Percentiles rank a stretch among this genome's conserved stretches.
Conservation (phyloP, 805 yeast genomes). For the Kodamaea sagamina region DNA sequence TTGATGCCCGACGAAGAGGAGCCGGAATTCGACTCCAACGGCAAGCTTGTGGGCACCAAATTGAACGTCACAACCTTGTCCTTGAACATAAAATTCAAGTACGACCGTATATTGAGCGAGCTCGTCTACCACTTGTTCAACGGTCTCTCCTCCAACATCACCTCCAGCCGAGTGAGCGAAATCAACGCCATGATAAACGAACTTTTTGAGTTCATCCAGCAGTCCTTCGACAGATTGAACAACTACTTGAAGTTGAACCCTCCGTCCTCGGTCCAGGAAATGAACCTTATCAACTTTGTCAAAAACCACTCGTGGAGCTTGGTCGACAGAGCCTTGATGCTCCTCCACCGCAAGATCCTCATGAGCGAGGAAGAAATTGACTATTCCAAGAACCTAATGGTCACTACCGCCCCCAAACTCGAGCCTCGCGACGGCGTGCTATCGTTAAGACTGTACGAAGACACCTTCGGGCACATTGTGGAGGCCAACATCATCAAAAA, state of each 20-base stretch:
- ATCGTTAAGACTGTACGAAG: slow-evolving; percentile 39
- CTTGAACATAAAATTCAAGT: slow-evolving; percentile 55
- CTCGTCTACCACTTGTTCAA: slow-evolving; percentile 54
- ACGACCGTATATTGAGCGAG: slow-evolving; percentile 53
- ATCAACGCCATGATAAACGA: slow-evolving; percentile 52
- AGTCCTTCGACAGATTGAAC: slow-evolving; percentile 45
- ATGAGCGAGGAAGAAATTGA: slow-evolving; percentile 26
- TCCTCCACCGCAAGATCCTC: slow-evolving; percentile 44
- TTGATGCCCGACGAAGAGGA: slow-evolving; percentile 53
- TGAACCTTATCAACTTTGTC: slow-evolving; percentile 50
- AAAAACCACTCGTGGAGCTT: slow-evolving; percentile 51
- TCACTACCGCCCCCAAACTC: slow-evolving; percentile 5
- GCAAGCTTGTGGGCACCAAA: slow-evolving; percentile 33
- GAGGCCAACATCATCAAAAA: slow-evolving; percentile 43
- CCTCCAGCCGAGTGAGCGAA: slow-evolving; percentile 43
- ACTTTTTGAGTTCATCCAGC: slow-evolving; percentile 51
- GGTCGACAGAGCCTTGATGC: slow-evolving; percentile 55
- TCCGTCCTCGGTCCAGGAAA: slow-evolving; percentile 40
- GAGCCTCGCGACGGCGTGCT: slow-evolving; percentile 25
- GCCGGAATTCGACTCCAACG: slow-evolving; percentile 28
- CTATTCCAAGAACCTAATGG: slow-evolving; percentile 1
- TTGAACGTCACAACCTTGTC: slow-evolving; percentile 50
- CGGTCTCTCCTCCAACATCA: slow-evolving; percentile 44
- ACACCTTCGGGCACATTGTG: slow-evolving; percentile 39
- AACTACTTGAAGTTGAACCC: slow-evolving; percentile 35